Base-by-base conservation (phyloP, 768 basidiomycete species). In the Psilocybe tampanensis region DNA sequence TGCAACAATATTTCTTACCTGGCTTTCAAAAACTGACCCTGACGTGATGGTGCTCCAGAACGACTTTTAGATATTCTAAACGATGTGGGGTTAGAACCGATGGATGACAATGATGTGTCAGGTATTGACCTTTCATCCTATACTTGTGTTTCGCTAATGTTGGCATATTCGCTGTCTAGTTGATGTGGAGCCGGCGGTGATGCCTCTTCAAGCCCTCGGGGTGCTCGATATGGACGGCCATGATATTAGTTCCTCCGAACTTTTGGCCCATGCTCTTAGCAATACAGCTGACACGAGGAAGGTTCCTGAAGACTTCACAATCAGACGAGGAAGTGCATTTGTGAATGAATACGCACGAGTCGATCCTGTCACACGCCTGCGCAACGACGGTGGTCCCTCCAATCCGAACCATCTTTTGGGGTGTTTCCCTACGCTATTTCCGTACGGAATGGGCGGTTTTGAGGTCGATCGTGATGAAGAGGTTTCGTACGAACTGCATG, bases 331-430 rank as follows among this genome's bases (percentile, higher is more conserved):
- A 0, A 63, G 63, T 22, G 47, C 54, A 0, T 65, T 66, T 18
- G 62, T 76, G 8, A 71, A 70, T 41, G 73, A 76, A 48, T 74
- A 68, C 41, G 18, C 66, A 0, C 13, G 63, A 44, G 7, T 21
- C 0, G 61, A 66, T 36, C 32, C 29, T 2, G 24, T 61, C 1
- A 61, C 63, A n/a, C 17, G 32, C 22, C 60, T 19, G 61, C 44
- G 22, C n/a, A n/a, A n/a, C n/a, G 61, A 67, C n/a, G 69, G 66
- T 9, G 66, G 65, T 8, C 55, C 64, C 0, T 49, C 58, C 11
- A 59, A 69, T 41, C 60, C 66, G 0, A 72, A 72, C 47, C 48
- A 54, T 55, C 17, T 60, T 19, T 19, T 48, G 3, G 50, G 54
- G 23, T 48, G 42, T n/a, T 61, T 55, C 21, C 60, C 44, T 9